These are phyloP conservation scores for Penicillium waksmanii DNA, from an alignment of 495 filamentous ascomycete species.

Conservation along the genomic window DNA sequence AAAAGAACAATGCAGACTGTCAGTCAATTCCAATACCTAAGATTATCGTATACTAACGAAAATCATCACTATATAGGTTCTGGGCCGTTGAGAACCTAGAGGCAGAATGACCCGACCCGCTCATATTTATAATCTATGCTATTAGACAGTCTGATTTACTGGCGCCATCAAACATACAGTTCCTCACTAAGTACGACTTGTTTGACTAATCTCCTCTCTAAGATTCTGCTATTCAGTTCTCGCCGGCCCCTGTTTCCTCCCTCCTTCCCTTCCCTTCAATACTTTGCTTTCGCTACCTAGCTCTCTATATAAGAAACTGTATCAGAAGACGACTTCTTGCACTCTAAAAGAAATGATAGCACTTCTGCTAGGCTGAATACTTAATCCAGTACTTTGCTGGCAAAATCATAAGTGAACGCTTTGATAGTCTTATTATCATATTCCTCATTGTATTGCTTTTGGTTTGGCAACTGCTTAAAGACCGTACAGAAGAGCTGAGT, in stretches of 20 bases:
- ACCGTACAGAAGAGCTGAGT: slow-evolving; percentile 20
- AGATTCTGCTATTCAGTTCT: slow-evolving; percentile 6
- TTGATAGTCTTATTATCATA: slow-evolving; percentile 12
- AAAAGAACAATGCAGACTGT: not conserved
- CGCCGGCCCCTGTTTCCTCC: not conserved
- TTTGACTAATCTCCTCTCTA: not conserved
- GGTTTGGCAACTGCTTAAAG: slow-evolving; percentile 12
- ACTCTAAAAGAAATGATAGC: slow-evolving; percentile 22
- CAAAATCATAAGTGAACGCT: slow-evolving; percentile 17
- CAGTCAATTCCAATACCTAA: not conserved
- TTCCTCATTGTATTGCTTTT: slow-evolving; percentile 15
- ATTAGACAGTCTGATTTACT: slow-evolving; percentile 15
- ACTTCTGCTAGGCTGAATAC: slow-evolving; percentile 26
- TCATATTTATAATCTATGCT: slow-evolving; percentile 12
- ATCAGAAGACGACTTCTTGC: slow-evolving; percentile 18
- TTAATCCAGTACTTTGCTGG: slow-evolving; percentile 20
- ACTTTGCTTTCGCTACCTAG: slow-evolving; percentile 20
- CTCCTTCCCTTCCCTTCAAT: slow-evolving; percentile 8
- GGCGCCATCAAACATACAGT: slow-evolving; percentile 10
- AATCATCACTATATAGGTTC: not conserved
- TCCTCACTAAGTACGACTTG: slow-evolving; percentile 6
- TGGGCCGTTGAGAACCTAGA: not conserved
- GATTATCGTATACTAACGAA: not conserved
- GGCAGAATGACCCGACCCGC: not conserved
- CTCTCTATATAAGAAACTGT: slow-evolving; percentile 18